Base-by-base conservation (phyloP, 371 early-diverging fungal species). In the Rhizopus sp. region DNA sequence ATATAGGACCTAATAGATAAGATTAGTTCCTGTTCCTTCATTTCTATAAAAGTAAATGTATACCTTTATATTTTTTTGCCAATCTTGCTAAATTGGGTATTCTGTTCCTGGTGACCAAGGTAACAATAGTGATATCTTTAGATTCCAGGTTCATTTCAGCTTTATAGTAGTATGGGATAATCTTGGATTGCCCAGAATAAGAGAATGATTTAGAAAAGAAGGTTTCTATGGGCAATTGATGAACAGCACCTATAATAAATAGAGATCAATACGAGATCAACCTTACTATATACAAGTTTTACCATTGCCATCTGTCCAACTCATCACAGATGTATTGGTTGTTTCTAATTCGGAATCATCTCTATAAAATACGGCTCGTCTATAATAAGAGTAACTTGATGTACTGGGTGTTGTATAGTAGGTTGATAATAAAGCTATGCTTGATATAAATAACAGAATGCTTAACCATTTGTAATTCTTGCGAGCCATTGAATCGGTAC, bases 101-200 rank as follows among this genome's bases (percentile, higher is more conserved):
- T 57, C 82, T 64, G 55, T 78, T 80, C 64, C 73, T 70, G 16
- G 82, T 82, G 53, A 82, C 75, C 32, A 81, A 47, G 12, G 82
- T 82, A 40, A 80, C 72, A n/a, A 82, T 75, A 7, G 85, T 83
- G 39, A 84, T 77, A 40, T 81, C 85, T 63, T 79, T 74, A 30
- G 64, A 63, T 44, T 76, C 69, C 46, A 62, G 48, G n/a, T 67
- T 58, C 35, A 69, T 51, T 37, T 76, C 62, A 5, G 82, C 73
- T 55, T 71, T 66, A 55, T 72, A 81, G 53, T 81, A 84, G 50
- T 83, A 82, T 15, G 85, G 85, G 23, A 77, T 78, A 49, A 84
- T 76, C 37, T 82, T 73, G 29, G 83, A 77, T 45, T 72, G 80
- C 50, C 79, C 77, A 32, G 62, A 62, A 38, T 66, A 66, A n/a